A percentile compares a stretch with the other conserved stretches of the same genome.
Conservation (phyloP, 1,284 basidiomycete genomes). For the Vanrija sp. region DNA sequence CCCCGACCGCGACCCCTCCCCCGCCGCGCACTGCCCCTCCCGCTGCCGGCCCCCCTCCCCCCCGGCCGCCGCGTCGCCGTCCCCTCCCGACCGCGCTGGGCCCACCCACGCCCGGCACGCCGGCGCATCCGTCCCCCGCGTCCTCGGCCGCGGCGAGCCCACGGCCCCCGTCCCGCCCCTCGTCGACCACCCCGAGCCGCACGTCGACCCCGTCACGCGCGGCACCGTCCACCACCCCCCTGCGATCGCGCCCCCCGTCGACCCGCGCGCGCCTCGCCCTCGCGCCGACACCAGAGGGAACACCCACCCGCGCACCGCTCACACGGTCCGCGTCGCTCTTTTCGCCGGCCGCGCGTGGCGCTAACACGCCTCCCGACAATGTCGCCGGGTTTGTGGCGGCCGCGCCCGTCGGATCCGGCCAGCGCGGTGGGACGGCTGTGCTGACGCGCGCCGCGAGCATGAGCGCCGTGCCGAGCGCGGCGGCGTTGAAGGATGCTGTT, state of each 20-base stretch:
- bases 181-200: too few species aligned
- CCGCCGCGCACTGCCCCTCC: not conserved
- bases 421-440: conserved; percentile 8
- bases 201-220: not conserved
- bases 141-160: too few species aligned
- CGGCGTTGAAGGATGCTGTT: conserved; percentile 4
- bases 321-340: conserved; percentile 26
- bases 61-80: too few species aligned
- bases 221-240: conserved; percentile 9
- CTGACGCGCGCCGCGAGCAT: conserved; percentile 17
- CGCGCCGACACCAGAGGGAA: not conserved
- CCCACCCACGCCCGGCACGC: conserved; percentile 3
- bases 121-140: not conserved
- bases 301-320: conserved; percentile 5
- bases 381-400: not conserved
- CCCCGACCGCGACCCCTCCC: not conserved
- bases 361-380: conserved; percentile 4
- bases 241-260: conserved; percentile 12
- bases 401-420: not conserved
- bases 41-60: not conserved
- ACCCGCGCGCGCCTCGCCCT: conserved; percentile 6
- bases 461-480: conserved; percentile 24
- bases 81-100: not conserved
- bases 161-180: not conserved
- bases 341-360: conserved; percentile 24